A percentile compares a stretch with the other conserved stretches of the same genome.
phyloP scores from a whole-genome alignment of 2,329 filamentous ascomycete species.

The Fonsecaea monophora region DNA sequence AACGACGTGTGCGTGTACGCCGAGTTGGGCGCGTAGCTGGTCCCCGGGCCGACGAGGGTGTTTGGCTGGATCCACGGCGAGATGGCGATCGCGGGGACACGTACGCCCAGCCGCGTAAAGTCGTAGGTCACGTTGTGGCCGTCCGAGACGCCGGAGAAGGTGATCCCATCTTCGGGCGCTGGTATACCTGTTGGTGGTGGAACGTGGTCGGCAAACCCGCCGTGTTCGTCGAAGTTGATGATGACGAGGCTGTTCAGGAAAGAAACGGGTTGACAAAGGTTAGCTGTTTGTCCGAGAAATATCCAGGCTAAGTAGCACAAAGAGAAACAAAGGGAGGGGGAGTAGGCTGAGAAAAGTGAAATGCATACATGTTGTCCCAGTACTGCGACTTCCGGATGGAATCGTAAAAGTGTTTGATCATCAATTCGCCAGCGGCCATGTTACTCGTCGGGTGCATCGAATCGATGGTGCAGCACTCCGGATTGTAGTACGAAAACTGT shows the following conservation, averaged over 20 bases:
- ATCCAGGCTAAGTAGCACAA: neutral
- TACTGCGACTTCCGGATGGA: slow-evolving; percentile 27
- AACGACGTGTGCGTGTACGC: slow-evolving; percentile 51
- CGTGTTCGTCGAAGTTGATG: slow-evolving; percentile 33
- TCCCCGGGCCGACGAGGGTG: slow-evolving; percentile 48
- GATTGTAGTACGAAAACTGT: slow-evolving; percentile 67
- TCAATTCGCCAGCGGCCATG: slow-evolving; percentile 32
- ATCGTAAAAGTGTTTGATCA: slow-evolving; percentile 34
- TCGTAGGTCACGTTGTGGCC: slow-evolving; percentile 33
- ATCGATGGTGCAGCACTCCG: slow-evolving; percentile 40
- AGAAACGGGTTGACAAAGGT: neutral
- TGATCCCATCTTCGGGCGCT: slow-evolving; percentile 27
- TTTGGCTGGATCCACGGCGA: slow-evolving; percentile 33
- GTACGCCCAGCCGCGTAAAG: slow-evolving; percentile 30
- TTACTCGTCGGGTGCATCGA: slow-evolving; percentile 35
- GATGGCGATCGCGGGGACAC: slow-evolving; percentile 28
- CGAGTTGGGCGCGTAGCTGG: slow-evolving; percentile 46
- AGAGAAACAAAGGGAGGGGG: neutral
- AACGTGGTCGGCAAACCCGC: slow-evolving; percentile 30
- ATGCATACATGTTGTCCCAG: slow-evolving; percentile 28
- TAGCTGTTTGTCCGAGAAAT: neutral
- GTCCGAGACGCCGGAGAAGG: slow-evolving; percentile 27
- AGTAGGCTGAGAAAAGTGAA: too few relatives aligned
- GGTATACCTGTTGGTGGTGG: slow-evolving; percentile 25
- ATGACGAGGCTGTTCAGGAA: slow-evolving; percentile 22